Evolutionary conservation across 768 basidiomycete genomes (phyloP).

Genomic region (Goffeauzyma gilvescens): DNA sequence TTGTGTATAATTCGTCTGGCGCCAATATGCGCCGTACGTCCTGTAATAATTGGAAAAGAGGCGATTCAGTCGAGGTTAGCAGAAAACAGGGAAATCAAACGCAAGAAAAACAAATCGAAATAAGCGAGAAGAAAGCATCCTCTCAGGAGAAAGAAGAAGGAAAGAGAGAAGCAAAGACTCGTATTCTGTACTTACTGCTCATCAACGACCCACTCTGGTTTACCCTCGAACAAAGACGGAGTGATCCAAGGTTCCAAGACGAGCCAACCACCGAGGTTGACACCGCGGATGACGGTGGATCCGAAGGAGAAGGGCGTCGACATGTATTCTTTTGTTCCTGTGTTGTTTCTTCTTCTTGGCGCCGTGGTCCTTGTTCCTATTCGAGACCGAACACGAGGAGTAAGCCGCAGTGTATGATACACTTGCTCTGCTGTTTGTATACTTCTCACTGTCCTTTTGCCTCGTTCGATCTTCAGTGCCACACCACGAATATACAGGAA

Average conservation of each 20-base stretch:
- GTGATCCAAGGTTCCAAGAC: slow-evolving; percentile 29
- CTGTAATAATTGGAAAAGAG: not conserved
- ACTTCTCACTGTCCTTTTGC: too few species aligned
- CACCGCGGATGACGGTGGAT: slow-evolving; percentile 20
- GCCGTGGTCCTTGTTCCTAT: not conserved
- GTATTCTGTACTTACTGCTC: slow-evolving; percentile 12
- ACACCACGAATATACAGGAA: too few species aligned
- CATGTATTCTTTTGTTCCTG: not conserved
- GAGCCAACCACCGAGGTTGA: slow-evolving; percentile 29
- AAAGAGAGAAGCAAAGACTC: not conserved
- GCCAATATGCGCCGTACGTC: slow-evolving; percentile 20
- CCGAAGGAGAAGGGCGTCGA: slow-evolving; percentile 8
- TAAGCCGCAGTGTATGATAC: too few species aligned
- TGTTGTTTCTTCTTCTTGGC: not conserved
- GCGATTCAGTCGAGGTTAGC: not conserved
- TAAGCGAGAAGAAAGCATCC: not conserved
- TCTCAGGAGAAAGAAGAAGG: not conserved
- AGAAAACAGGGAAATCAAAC: not conserved
- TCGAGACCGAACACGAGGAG: too few species aligned
- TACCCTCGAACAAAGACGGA: slow-evolving; percentile 22
- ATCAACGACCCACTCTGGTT: slow-evolving; percentile 30
- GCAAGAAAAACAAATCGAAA: too few species aligned
- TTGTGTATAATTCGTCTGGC: slow-evolving; percentile 16
- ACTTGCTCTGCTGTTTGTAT: too few species aligned
- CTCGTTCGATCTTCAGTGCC: too few species aligned